Conservation (phyloP, 306 rosid genomes). For the Abrus pulchellus region DNA sequence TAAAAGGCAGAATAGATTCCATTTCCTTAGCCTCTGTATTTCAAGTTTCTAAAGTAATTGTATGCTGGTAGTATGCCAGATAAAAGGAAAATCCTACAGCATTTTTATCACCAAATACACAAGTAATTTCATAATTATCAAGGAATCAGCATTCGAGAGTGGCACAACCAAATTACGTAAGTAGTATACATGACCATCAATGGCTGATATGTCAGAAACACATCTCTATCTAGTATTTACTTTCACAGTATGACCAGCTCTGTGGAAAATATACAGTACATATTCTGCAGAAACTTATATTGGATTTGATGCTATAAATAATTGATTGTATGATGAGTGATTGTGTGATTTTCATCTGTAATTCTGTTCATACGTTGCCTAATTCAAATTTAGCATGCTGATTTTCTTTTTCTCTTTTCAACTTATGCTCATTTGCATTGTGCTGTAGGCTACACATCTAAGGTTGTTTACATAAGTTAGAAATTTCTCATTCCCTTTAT, state of each 20-base stretch:
- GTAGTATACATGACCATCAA: background rate
- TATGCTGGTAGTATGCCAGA: background rate
- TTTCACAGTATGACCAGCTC: conserved; percentile 1
- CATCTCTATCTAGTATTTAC: background rate
- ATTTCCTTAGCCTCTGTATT: background rate
- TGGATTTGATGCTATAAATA: background rate
- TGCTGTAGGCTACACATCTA: conserved; percentile 1
- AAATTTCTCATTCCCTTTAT: background rate
- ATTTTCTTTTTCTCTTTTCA: conserved; percentile 1
- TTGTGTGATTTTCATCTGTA: conserved; percentile 11
- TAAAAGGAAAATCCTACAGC: background rate
- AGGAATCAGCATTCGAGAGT: background rate
- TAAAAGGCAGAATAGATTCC: background rate
- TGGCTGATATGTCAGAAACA: background rate
- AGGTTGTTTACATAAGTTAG: background rate
- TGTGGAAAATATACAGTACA: conserved; percentile 6
- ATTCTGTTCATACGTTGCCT: background rate
- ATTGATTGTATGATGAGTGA: background rate
- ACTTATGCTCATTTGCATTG: background rate
- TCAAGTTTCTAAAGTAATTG: background rate
- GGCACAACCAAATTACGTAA: background rate
- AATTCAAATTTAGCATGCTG: conserved; percentile 5
- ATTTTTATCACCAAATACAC: background rate
- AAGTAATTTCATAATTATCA: background rate
- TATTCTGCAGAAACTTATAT: background rate